These are phyloP conservation scores for Lactarius evosmus DNA, from an alignment of 768 basidiomycete species.

Conservation along the genomic window DNA sequence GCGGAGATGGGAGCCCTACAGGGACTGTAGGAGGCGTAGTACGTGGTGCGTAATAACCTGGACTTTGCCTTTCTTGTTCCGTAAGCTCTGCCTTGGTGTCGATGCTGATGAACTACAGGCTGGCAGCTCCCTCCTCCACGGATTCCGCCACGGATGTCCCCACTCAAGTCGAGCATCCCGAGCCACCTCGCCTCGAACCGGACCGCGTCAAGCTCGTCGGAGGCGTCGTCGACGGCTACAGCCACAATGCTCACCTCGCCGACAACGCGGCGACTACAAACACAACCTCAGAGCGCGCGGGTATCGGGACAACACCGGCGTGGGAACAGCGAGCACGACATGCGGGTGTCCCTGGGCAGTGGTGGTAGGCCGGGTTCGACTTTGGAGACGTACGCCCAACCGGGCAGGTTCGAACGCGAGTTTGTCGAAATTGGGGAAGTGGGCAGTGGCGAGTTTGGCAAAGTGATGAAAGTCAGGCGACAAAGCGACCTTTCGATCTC, in stretches of 20 bases:
- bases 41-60: conserved; percentile 47
- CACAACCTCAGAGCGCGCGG: neutral
- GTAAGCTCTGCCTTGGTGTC: conserved; percentile 4
- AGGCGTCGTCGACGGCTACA: conserved; percentile 41
- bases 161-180: conserved; percentile 39
- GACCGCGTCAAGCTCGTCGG: conserved; percentile 53
- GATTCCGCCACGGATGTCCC: conserved; percentile 47
- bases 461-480: conserved; percentile 78
- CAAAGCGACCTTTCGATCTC: conserved; percentile 47
- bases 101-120: conserved; percentile 37
- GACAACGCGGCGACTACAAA: neutral
- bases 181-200: conserved; percentile 42
- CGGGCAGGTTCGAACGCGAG: conserved; percentile 72
- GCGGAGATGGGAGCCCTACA: conserved; percentile 45
- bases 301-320: conserved; percentile 9
- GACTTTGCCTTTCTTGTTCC: conserved; percentile 10
- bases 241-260: conserved; percentile 22
- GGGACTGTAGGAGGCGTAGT: conserved; percentile 57
- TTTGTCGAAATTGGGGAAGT: conserved; percentile 79
- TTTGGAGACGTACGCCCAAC: conserved; percentile 44
- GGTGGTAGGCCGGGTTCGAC: neutral
- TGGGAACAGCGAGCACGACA: conserved; percentile 3
- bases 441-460: conserved; percentile 91
- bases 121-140: conserved; percentile 55
- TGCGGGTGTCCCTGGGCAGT: neutral